These are phyloP conservation scores for Ceratobasidium sp. DNA, from an alignment of 1,284 basidiomycete genomes.

Conservation along the genomic window DNA sequence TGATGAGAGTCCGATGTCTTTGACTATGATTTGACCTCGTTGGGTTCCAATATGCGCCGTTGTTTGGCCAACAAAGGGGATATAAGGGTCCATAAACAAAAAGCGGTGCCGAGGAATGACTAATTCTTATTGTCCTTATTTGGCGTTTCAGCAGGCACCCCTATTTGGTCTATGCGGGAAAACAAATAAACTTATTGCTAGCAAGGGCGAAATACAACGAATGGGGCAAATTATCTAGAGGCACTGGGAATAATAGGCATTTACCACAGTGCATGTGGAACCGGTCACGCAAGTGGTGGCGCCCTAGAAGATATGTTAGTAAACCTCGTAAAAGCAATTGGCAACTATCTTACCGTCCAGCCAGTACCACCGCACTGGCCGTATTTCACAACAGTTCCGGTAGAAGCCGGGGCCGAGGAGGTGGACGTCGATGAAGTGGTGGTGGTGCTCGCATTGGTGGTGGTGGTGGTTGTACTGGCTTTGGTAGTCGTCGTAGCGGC, in stretches of 20 bases:
- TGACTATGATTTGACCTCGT: not conserved
- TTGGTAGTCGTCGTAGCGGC: constrained; percentile 26
- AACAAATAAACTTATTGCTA: constrained; percentile 18
- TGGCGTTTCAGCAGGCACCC: not conserved
- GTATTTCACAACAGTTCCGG: constrained; percentile 42
- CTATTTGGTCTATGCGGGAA: not conserved
- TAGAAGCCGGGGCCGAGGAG: constrained; percentile 29
- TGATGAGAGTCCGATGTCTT: constrained; percentile 15
- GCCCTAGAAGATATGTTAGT: constrained; percentile 1
- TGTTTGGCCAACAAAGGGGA: not conserved
- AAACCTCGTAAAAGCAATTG: not conserved
- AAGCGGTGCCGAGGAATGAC: not conserved
- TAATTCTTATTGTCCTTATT: not conserved
- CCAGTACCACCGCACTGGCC: constrained; percentile 45
- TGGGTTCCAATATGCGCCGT: not conserved
- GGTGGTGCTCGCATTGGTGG: constrained; percentile 19
- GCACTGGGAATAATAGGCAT: constrained; percentile 45
- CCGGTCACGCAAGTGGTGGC: constrained; percentile 40
- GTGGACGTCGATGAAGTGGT: constrained; percentile 10
- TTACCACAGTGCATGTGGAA: constrained; percentile 38
- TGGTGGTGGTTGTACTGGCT: constrained; percentile 9
- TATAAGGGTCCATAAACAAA: not conserved
- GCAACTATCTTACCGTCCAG: constrained; percentile 15
- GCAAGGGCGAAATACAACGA: not conserved
- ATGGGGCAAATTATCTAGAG: not conserved